phyloP scores from a whole-genome alignment of 257 asterid species.

The Ehretia macrophylla region DNA sequence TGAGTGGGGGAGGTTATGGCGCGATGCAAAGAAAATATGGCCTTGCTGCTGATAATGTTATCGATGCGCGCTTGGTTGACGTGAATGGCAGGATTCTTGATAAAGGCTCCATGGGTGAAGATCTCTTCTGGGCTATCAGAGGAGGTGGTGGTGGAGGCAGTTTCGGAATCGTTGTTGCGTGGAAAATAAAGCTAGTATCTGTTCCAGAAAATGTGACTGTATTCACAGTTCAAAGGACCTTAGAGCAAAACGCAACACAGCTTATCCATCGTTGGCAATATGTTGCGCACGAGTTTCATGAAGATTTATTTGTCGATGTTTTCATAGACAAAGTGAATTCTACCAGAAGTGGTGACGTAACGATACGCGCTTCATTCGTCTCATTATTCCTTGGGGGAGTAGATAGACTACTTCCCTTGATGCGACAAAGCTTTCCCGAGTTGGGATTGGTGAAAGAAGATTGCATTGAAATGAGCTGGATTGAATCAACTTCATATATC shows the following conservation, averaged over 20 bases:
- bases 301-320: conserved; percentile 23
- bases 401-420: conserved; percentile 19
- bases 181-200: conserved; percentile 19
- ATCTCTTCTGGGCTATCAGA: conserved; percentile 45
- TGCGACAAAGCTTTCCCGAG: conserved; percentile 37
- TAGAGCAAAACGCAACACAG: conserved; percentile 36
- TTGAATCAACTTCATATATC: conserved; percentile 22
- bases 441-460: conserved; percentile 30
- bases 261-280: conserved; percentile 38
- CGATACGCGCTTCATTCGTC: conserved; percentile 28
- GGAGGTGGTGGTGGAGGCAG: conserved; percentile 46
- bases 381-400: conserved; percentile 28
- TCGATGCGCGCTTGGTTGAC: conserved; percentile 33
- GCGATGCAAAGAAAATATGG: conserved; percentile 26
- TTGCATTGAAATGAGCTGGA: conserved; percentile 44
- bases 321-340: conserved; percentile 9
- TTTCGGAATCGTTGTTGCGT: conserved; percentile 36
- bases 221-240: conserved; percentile 26
- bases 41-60: conserved; percentile 30
- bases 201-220: conserved; percentile 33
- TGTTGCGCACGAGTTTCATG: conserved; percentile 31
- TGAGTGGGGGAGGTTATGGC: conserved; percentile 46
- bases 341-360: conserved; percentile 6
- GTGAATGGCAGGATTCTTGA: conserved; percentile 27
- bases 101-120: conserved; percentile 37